phyloP scores from a whole-genome alignment of 345 rosid species.

The Isatis tinctoria region DNA sequence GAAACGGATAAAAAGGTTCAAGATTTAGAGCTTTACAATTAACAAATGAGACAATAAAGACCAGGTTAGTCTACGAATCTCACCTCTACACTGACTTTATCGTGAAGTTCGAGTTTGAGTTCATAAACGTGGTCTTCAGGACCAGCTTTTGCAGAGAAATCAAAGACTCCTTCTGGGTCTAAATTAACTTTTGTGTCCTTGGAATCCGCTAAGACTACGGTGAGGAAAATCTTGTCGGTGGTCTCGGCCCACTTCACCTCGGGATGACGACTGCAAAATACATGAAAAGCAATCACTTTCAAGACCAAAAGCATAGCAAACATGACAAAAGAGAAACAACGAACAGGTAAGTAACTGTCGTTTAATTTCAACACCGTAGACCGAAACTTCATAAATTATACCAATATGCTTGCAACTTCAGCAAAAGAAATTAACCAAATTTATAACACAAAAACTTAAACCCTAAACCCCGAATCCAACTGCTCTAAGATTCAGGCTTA shows the following conservation, averaged over 20 bases:
- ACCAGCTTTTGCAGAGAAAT: constrained; percentile 73
- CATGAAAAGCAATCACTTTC: neutral
- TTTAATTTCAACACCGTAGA: neutral
- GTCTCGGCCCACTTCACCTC: constrained; percentile 93
- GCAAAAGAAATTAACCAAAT: neutral
- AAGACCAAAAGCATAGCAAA: neutral
- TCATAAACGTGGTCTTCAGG: constrained; percentile 54
- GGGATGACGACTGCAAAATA: constrained; percentile 61
- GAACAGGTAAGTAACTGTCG: neutral
- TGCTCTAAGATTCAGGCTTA: neutral
- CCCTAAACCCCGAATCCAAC: constrained; percentile 6
- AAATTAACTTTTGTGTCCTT: constrained; percentile 74
- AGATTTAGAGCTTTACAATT: too few relatives aligned
- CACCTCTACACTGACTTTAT: constrained; percentile 84
- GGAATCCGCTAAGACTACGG: constrained; percentile 62
- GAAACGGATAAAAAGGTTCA: neutral
- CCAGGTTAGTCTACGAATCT: neutral
- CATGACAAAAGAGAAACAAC: neutral
- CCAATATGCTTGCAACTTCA: neutral
- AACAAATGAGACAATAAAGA: neutral
- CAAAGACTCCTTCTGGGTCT: constrained; percentile 71
- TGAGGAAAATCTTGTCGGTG: constrained; percentile 60
- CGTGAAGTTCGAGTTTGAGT: constrained; percentile 71
- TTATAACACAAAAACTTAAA: neutral
- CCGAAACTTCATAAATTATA: neutral